phyloP scores from a whole-genome alignment of 768 basidiomycete species.

The Trichaptum fuscoviolaceum region DNA sequence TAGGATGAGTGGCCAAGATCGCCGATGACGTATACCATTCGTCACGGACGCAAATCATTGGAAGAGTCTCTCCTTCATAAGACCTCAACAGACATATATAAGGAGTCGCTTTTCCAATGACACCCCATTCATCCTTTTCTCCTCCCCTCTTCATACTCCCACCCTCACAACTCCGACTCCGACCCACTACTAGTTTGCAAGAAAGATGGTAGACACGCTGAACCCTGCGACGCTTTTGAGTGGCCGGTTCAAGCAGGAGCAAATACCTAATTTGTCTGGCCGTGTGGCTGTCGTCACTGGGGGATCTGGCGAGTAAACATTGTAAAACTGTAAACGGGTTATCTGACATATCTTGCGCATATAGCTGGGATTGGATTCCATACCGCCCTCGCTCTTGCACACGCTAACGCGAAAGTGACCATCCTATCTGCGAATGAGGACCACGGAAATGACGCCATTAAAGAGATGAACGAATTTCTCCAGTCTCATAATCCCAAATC shows the following conservation, averaged over 20 bases:
- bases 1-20: neutral
- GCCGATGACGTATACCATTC: neutral
- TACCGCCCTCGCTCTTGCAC: conserved; percentile 25
- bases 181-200: neutral
- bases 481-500: conserved; percentile 14
- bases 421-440: conserved; percentile 24
- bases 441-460: conserved; percentile 21
- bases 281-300: conserved; percentile 26
- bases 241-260: conserved; percentile 21
- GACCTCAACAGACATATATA: neutral
- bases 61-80: neutral
- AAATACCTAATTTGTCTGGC: conserved; percentile 23
- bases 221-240: conserved; percentile 12
- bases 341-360: neutral
- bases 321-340: neutral
- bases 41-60: no score
- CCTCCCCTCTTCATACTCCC: neutral
- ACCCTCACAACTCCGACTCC: neutral
- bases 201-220: neutral
- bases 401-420: conserved; percentile 21
- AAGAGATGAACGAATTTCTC: conserved; percentile 20
- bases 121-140: neutral
- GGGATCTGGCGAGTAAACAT: conserved; percentile 10
- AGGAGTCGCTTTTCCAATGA: neutral
- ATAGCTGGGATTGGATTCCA: conserved; percentile 24